These are phyloP conservation scores for Cladophialophora yegresii DNA, from an alignment of 2,329 filamentous ascomycete genomes.

Conservation along the genomic window DNA sequence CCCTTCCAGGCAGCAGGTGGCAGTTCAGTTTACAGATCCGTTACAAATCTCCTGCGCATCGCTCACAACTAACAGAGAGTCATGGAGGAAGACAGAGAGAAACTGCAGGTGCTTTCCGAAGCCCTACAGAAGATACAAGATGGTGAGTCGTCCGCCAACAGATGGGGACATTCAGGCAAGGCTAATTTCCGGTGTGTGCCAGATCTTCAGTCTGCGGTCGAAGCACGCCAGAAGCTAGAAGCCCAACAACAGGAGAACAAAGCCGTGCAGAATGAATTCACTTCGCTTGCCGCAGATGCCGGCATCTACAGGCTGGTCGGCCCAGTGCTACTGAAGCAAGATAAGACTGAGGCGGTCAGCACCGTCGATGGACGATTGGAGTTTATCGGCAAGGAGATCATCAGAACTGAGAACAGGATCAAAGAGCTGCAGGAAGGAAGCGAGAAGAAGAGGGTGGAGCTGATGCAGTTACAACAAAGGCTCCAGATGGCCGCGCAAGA, in stretches of 20 bases:
- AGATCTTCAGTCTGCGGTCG: conserved; percentile 79
- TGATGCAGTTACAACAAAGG: conserved; percentile 42
- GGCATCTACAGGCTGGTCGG: conserved; percentile 96
- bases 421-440: conserved; percentile 64
- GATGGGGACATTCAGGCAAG: neutral
- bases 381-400: conserved; percentile 90
- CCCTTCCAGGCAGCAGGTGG: conserved; percentile 15
- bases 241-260: conserved; percentile 90
- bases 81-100: conserved; percentile 63
- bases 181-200: conserved; percentile 14
- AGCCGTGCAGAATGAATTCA: conserved; percentile 80
- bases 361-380: conserved; percentile 88
- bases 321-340: conserved; percentile 90
- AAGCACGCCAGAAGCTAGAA: conserved; percentile 85
- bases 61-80: neutral
- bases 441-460: conserved; percentile 66
- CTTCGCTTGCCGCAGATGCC: conserved; percentile 73
- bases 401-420: conserved; percentile 68
- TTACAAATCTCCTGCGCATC: conserved; percentile 24
- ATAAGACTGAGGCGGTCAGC: conserved; percentile 83
- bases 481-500: conserved; percentile 34
- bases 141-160: conserved; percentile 52
- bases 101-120: conserved; percentile 79
- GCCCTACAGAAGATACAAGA: conserved; percentile 85
- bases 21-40: conserved; percentile 12